Evolutionary conservation across 2,329 filamentous ascomycete species (phyloP).

Genomic region (Aureobasidium subglaciale): DNA sequence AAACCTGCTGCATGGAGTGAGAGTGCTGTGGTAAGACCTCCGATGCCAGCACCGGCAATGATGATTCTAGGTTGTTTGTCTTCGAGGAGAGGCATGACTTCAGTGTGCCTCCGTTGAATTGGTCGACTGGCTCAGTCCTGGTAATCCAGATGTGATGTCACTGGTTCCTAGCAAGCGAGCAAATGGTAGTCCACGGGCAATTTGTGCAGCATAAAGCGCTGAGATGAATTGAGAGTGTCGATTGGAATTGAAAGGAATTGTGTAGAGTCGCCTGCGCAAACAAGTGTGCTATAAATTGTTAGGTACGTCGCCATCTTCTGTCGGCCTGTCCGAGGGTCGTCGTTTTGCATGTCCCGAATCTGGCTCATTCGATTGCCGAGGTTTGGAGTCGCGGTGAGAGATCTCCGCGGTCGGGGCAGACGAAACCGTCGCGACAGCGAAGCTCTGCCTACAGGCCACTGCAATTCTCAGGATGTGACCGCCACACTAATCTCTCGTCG

Average conservation of each 20-base stretch:
- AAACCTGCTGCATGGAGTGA: conserved; percentile 48
- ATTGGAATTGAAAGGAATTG: neutral
- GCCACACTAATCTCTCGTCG: too few species aligned
- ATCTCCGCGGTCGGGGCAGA: conserved; percentile 8
- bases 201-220: neutral
- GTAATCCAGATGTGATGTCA: neutral
- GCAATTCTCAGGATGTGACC: too few species aligned
- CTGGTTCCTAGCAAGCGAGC: too few species aligned
- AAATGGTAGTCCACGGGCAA: neutral
- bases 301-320: neutral
- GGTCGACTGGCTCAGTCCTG: neutral
- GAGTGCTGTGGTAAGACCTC: conserved; percentile 50
- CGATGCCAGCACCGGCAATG: conserved; percentile 44
- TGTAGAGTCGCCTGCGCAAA: neutral
- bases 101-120: too few species aligned
- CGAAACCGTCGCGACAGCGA: neutral
- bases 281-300: neutral
- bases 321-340: too few species aligned
- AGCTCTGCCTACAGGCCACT: too few species aligned
- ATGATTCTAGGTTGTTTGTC: conserved; percentile 26
- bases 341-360: neutral
- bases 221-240: neutral
- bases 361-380: conserved; percentile 9
- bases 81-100: conserved; percentile 12
- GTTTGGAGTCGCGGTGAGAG: neutral